A percentile compares a stretch with the other conserved stretches of the same genome.
phyloP scores from a whole-genome alignment of 441 rosid genomes.

The Brassica hybrid region DNA sequence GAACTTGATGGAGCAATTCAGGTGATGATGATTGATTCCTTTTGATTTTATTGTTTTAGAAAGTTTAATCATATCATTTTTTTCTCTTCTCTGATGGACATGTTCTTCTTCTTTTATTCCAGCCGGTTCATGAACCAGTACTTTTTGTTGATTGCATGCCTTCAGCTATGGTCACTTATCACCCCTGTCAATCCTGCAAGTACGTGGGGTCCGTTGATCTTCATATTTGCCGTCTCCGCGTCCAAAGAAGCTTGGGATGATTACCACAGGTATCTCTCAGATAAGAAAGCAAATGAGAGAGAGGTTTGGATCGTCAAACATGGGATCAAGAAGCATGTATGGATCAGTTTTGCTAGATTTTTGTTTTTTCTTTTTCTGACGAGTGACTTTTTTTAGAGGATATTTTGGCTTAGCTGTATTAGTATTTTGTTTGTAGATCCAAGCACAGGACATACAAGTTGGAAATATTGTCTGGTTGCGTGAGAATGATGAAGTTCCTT shows the following conservation, averaged over 20 bases:
- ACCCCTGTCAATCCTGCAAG: constrained; percentile 99
- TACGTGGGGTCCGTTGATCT: constrained; percentile 98
- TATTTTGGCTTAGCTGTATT: constrained; percentile 11
- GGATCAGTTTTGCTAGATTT: constrained; percentile 30
- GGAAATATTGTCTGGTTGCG: constrained; percentile 99
- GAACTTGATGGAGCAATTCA: constrained; percentile 95
- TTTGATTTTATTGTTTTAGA: background rate
- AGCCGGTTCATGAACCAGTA: constrained; percentile 99
- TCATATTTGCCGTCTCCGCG: constrained; percentile 96
- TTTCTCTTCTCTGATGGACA: constrained; percentile 23
- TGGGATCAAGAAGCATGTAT: constrained; percentile 85
- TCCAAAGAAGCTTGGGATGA: constrained; percentile 99
- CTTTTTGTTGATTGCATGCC: constrained; percentile 98
- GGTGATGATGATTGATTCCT: constrained; percentile 55
- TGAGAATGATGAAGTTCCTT: constrained; percentile 99
- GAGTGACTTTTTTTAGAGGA: background rate
- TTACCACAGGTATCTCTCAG: constrained; percentile 92
- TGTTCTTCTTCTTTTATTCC: constrained; percentile 36
- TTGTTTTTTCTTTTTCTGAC: background rate
- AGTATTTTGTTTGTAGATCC: constrained; percentile 57
- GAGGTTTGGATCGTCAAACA: constrained; percentile 88
- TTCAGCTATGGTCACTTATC: constrained; percentile 98
- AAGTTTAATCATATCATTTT: too few species aligned
- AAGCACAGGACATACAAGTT: constrained; percentile 90
- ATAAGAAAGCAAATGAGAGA: constrained; percentile 97